A percentile compares a stretch with the other conserved stretches of the same genome.
These are phyloP conservation scores for Colletotrichum orbiculare DNA, from an alignment of 2,329 filamentous ascomycete genomes.

Conservation along the genomic window DNA sequence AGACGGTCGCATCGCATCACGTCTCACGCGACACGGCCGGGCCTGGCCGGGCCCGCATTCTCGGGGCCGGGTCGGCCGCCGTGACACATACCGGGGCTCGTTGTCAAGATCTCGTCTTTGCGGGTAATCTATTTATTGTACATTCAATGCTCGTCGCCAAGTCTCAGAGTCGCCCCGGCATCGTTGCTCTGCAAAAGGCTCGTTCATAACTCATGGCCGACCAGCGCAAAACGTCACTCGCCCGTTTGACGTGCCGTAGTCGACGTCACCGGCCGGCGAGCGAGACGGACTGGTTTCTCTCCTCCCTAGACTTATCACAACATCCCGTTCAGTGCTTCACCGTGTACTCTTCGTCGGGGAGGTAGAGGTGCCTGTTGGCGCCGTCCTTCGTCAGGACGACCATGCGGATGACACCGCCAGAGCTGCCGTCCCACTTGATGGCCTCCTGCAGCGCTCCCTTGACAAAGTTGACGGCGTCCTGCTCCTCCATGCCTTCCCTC, in stretches of 20 bases:
- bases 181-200: conserved; percentile 15
- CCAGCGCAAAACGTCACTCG: conserved; percentile 21
- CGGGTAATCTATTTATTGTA: conserved; percentile 37
- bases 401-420: conserved; percentile 97
- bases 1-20: conserved; percentile 1
- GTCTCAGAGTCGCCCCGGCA: conserved; percentile 21
- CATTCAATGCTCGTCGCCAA: conserved; percentile 35
- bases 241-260: not conserved
- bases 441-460: conserved; percentile 91
- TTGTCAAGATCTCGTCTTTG: conserved; percentile 21
- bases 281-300: not conserved
- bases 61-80: conserved; percentile 1
- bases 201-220: conserved; percentile 30
- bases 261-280: not conserved
- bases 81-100: not conserved
- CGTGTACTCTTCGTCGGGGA: conserved; percentile 90
- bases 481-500: conserved; percentile 93
- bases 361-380: conserved; percentile 91
- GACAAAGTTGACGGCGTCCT: conserved; percentile 90
- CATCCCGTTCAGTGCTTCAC: conserved; percentile 64
- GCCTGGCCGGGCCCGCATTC: not conserved
- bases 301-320: conserved; percentile 29
- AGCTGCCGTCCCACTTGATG: conserved; percentile 99
- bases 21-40: not conserved
- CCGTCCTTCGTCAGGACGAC: conserved; percentile 93